These are phyloP conservation scores for Zygosaccharomyces rouxii DNA, from an alignment of 805 yeast species.

Conservation along the genomic window DNA sequence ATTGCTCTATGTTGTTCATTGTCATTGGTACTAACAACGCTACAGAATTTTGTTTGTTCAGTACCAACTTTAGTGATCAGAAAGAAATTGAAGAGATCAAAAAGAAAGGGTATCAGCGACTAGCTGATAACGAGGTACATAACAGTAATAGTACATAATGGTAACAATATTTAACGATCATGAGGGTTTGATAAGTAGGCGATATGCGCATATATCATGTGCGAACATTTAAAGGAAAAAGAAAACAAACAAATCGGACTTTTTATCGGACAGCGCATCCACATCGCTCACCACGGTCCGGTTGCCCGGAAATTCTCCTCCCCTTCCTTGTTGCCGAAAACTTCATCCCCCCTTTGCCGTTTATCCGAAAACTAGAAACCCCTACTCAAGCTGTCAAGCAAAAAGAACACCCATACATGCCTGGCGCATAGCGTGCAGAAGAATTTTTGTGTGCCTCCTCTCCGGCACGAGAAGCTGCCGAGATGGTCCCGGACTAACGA, in stretches of 20 bases:
- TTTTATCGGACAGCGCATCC: too few relatives aligned
- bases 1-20: constrained; percentile 29
- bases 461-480: too few relatives aligned
- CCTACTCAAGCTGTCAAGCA: not conserved
- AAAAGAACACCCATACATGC: not conserved
- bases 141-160: too few relatives aligned
- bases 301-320: not conserved
- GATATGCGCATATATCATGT: too few relatives aligned
- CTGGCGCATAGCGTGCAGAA: too few relatives aligned
- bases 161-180: too few relatives aligned
- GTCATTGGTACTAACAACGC: constrained; percentile 25
- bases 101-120: constrained; percentile 28
- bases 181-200: too few relatives aligned
- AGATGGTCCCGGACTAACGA: too few relatives aligned
- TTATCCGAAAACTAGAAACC: not conserved
- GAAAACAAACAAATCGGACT: too few relatives aligned
- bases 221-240: too few relatives aligned
- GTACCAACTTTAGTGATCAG: constrained; percentile 34
- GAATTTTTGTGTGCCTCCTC: too few relatives aligned
- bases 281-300: too few relatives aligned
- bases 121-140: not conserved
- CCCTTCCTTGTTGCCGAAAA: not conserved
- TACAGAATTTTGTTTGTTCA: constrained; percentile 33
- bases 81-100: constrained; percentile 30
- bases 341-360: not conserved